These are phyloP conservation scores for Epithemia pelagica DNA, from an alignment of 108 stramenopile species.

Conservation along the genomic window DNA sequence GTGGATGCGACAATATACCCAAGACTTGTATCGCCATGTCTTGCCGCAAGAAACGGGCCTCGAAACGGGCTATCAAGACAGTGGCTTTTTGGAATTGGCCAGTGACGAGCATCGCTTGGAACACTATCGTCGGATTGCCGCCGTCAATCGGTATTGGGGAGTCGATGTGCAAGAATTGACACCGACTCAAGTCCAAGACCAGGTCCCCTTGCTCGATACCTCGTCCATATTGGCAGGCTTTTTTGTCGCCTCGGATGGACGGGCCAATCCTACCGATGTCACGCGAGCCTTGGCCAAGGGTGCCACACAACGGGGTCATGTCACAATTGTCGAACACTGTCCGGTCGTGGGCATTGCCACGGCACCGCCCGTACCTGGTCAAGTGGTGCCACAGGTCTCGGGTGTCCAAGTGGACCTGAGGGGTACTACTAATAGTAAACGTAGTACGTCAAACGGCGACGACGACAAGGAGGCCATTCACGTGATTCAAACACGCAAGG, in stretches of 20 bases:
- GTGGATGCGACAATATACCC: constrained; percentile 51
- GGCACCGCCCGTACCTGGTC: constrained; percentile 5
- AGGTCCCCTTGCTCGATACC: constrained; percentile 41
- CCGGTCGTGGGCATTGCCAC: constrained; percentile 22
- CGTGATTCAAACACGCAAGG: constrained; percentile 37
- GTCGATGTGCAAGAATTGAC: constrained; percentile 64
- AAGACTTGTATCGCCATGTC: constrained; percentile 39
- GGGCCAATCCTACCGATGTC: constrained; percentile 74
- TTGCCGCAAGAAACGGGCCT: constrained; percentile 60
- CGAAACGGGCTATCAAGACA: constrained; percentile 49
- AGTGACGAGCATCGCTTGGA: constrained; percentile 45
- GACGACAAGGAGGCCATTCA: constrained; percentile 6
- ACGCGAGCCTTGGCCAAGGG: constrained; percentile 59
- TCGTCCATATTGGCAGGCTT: constrained; percentile 64
- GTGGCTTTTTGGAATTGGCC: constrained; percentile 76
- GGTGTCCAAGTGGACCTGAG: constrained; percentile 26
- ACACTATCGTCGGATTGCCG: constrained; percentile 56
- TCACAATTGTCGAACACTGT: constrained; percentile 28
- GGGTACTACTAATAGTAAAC: background rate
- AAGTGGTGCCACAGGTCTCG: constrained; percentile 19
- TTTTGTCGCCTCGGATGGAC: constrained; percentile 57
- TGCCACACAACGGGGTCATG: constrained; percentile 40
- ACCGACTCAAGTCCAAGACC: constrained; percentile 31
- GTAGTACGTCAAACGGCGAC: background rate
- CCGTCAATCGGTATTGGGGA: constrained; percentile 66